phyloP scores from a whole-genome alignment of 192 early-diverging fungal genomes.

The Backusella australiensis region DNA sequence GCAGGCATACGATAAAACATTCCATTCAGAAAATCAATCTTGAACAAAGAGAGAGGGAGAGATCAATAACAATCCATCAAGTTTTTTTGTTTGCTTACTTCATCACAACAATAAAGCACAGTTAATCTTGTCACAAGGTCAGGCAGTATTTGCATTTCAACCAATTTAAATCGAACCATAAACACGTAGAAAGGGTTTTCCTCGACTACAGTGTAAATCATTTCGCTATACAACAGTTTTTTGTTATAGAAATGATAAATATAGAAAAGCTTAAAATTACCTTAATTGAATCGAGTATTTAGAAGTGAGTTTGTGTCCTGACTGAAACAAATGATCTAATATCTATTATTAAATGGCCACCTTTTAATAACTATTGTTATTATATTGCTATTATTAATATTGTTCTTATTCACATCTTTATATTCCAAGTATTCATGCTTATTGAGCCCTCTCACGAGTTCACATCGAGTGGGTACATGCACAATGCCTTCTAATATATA shows the following conservation, averaged over 20 bases:
- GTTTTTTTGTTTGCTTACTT: not conserved
- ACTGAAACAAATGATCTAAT: constrained; percentile 14
- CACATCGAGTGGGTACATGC: constrained; percentile 18
- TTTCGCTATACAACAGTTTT: constrained; percentile 18
- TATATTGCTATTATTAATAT: not conserved
- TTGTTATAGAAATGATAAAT: not conserved
- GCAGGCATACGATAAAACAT: constrained; percentile 12
- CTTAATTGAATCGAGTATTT: constrained; percentile 15
- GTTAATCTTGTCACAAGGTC: constrained; percentile 28
- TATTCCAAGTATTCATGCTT: constrained; percentile 2
- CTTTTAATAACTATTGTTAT: not conserved
- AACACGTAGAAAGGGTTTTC: constrained; percentile 20
- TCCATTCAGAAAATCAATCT: constrained; percentile 31
- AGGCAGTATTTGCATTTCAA: constrained; percentile 25
- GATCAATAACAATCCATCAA: not conserved
- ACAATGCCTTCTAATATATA: constrained; percentile 25
- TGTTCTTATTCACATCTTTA: not conserved
- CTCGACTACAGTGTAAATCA: constrained; percentile 21
- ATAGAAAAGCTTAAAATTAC: constrained; percentile 1
- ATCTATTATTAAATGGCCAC: not conserved
- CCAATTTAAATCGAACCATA: constrained; percentile 25
- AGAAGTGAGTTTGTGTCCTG: constrained; percentile 9
- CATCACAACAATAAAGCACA: constrained; percentile 25
- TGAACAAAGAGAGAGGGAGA: not conserved
- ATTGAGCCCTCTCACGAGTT: not conserved